A percentile compares a stretch with the other conserved stretches of the same genome.
phyloP scores from a whole-genome alignment of 1,284 basidiomycete genomes.

The Flammula alnicola region DNA sequence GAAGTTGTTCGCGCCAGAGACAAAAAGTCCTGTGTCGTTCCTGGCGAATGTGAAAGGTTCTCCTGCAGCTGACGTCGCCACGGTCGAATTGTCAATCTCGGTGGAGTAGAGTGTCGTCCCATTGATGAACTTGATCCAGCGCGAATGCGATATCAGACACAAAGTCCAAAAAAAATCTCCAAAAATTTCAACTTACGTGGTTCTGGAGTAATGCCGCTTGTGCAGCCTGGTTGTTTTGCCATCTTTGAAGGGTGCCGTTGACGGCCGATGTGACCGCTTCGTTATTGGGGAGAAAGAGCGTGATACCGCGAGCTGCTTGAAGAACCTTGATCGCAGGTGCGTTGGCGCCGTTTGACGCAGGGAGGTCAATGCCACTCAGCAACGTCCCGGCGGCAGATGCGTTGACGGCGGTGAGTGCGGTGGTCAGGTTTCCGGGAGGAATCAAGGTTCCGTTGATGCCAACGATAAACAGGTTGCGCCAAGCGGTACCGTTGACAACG shows the following conservation, averaged over 20 bases:
- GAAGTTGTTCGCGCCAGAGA: slow-evolving; percentile 50
- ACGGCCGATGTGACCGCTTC: slow-evolving; percentile 48
- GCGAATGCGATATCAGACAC: slow-evolving; percentile 1
- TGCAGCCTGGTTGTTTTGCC: slow-evolving; percentile 52
- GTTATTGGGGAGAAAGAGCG: slow-evolving; percentile 71
- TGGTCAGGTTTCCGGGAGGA: slow-evolving; percentile 55
- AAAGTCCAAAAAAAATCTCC: neutral
- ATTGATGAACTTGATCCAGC: slow-evolving; percentile 69
- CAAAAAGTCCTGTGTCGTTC: slow-evolving; percentile 68
- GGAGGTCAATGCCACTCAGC: slow-evolving; percentile 27
- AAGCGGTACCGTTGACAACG: slow-evolving; percentile 49
- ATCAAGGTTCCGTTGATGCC: slow-evolving; percentile 55
- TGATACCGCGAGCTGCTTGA: slow-evolving; percentile 59
- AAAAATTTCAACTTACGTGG: slow-evolving; percentile 50
- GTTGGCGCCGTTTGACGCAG: slow-evolving; percentile 31
- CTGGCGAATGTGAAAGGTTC: slow-evolving; percentile 54
- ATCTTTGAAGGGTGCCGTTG: slow-evolving; percentile 32
- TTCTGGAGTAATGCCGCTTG: slow-evolving; percentile 57
- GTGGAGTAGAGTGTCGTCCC: slow-evolving; percentile 72
- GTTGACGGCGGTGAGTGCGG: slow-evolving; percentile 45
- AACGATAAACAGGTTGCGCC: slow-evolving; percentile 55
- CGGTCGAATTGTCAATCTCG: slow-evolving; percentile 33
- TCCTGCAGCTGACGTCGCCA: slow-evolving; percentile 61
- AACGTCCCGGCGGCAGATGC: slow-evolving; percentile 42
- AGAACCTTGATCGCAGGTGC: slow-evolving; percentile 40